Evolutionary conservation across 2,329 filamentous ascomycete genomes (phyloP).

Genomic region (Teratosphaeria nubilosa): DNA sequence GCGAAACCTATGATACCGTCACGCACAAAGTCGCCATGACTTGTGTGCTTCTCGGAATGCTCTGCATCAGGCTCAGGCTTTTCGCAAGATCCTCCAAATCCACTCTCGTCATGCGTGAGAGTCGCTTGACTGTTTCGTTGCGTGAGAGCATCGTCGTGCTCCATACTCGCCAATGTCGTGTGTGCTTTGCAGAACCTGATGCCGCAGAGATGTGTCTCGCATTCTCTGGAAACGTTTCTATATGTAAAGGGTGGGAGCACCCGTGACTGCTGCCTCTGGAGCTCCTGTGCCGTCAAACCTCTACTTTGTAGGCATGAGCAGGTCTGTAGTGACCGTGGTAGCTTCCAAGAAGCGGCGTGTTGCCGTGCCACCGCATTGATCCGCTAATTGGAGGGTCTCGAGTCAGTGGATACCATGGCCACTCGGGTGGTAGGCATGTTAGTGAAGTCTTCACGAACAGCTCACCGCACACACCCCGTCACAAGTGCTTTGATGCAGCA

Average conservation of each 20-base stretch:
- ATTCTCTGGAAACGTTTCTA: not conserved
- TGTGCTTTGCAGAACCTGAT: not conserved
- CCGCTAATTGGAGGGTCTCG: not conserved
- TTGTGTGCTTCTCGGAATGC: conserved; percentile 4
- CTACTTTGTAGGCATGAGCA: not conserved
- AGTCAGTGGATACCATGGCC: too few species aligned
- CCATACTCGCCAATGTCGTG: not conserved
- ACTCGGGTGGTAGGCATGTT: not conserved
- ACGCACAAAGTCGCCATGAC: conserved; percentile 39
- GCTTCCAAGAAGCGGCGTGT: not conserved
- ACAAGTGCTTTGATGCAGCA: not conserved
- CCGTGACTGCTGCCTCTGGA: not conserved
- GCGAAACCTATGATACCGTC: conserved; percentile 68
- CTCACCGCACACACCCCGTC: not conserved
- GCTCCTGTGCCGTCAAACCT: not conserved
- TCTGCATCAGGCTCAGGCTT: not conserved
- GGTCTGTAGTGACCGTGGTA: not conserved
- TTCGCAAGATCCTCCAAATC: not conserved
- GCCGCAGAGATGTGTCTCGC: not conserved
- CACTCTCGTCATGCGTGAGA: not conserved
- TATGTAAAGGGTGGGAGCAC: not conserved
- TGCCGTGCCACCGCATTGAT: not conserved
- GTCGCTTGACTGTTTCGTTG: not conserved
- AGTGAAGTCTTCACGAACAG: not conserved
- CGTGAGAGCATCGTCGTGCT: not conserved